Evolutionary conservation across 257 asterid species (phyloP).

Genomic region (Salvia hispanica): DNA sequence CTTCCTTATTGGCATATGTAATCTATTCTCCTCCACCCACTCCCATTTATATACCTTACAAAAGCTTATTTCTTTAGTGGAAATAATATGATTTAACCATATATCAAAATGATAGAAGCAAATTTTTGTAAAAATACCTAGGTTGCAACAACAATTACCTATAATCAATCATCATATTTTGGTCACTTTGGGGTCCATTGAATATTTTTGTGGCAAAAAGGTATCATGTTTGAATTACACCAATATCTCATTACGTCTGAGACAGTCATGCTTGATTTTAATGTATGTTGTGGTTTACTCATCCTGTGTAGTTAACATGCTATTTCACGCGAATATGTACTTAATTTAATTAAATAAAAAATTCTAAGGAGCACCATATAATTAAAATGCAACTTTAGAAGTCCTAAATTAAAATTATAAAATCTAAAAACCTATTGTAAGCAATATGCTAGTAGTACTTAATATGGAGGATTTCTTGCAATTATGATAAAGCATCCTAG

Average conservation of each 20-base stretch:
- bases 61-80: background rate
- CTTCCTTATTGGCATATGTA: conserved; percentile 33
- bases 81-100: too few species aligned
- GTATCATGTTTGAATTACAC: too few species aligned
- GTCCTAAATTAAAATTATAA: background rate
- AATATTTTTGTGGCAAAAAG: too few species aligned
- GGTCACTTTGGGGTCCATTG: too few species aligned
- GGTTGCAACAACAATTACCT: background rate
- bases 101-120: background rate
- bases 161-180: too few species aligned
- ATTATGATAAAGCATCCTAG: conserved; percentile 24
- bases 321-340: too few species aligned
- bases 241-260: too few species aligned
- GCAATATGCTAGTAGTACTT: background rate
- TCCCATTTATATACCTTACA: conserved; percentile 26
- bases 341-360: too few species aligned
- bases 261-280: too few species aligned
- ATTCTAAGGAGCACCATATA: background rate
- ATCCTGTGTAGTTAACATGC: too few species aligned
- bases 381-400: background rate
- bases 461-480: background rate
- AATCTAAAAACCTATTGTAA: background rate
- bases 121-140: too few species aligned
- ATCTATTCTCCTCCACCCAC: conserved; percentile 44
- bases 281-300: too few species aligned